Evolutionary conservation across 768 basidiomycete genomes (phyloP).

Genomic region (Russula brevipes): DNA sequence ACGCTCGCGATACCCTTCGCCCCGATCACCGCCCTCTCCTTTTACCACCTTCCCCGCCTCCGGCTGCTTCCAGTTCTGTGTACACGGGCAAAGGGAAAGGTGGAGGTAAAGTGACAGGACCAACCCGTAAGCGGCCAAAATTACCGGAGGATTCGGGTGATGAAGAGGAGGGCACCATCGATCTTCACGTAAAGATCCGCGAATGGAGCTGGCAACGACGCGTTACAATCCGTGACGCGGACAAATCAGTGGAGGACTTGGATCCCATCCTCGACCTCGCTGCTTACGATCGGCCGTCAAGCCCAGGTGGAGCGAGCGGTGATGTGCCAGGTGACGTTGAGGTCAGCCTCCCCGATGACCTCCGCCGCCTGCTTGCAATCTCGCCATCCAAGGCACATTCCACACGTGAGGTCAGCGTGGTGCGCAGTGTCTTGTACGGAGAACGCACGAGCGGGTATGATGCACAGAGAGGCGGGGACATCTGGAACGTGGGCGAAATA

Average conservation of each 20-base stretch:
- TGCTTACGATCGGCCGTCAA: constrained; percentile 20
- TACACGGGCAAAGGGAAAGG: constrained; percentile 35
- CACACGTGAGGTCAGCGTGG: constrained; percentile 36
- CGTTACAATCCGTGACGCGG: constrained; percentile 1
- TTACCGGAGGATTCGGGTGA: constrained; percentile 30
- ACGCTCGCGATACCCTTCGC: constrained; percentile 21
- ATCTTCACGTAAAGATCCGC: constrained; percentile 30
- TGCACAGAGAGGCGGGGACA: constrained; percentile 58
- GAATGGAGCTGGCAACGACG: constrained; percentile 29
- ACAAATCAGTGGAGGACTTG: constrained; percentile 17
- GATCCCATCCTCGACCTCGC: constrained; percentile 17
- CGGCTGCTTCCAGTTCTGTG: constrained; percentile 28
- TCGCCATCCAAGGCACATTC: constrained; percentile 38
- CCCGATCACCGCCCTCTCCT: constrained; percentile 32
- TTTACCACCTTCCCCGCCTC: constrained; percentile 68
- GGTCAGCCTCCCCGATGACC: constrained; percentile 59
- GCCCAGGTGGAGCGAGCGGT: constrained; percentile 26
- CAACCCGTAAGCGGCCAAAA: constrained; percentile 48
- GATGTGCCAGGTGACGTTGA: constrained; percentile 41
- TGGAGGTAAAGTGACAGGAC: constrained; percentile 36
- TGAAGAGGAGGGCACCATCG: constrained; percentile 27
- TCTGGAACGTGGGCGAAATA: constrained; percentile 72
- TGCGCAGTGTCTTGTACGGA: constrained; percentile 58
- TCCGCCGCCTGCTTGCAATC: constrained; percentile 60
- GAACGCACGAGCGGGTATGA: constrained; percentile 52